Percentiles rank a stretch among this genome's conserved stretches.
phyloP scores from a whole-genome alignment of 768 basidiomycete species.

The Heimioporus sp. region DNA sequence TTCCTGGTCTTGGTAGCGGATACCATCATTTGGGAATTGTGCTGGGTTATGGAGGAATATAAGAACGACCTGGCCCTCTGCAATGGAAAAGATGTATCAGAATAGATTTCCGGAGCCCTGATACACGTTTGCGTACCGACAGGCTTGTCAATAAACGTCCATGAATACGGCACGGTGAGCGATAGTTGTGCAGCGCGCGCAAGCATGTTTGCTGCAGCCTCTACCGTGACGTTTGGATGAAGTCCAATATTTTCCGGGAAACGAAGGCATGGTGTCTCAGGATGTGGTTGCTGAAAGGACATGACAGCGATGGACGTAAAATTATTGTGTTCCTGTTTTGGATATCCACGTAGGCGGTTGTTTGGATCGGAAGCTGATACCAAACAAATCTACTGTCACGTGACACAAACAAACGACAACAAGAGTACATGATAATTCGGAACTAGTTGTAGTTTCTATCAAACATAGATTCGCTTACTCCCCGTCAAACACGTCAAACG shows the following conservation, averaged over 20 bases:
- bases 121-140: slow-evolving; percentile 43
- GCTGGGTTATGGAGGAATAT: slow-evolving; percentile 59
- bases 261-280: slow-evolving; percentile 65
- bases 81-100: background rate
- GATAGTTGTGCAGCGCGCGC: slow-evolving; percentile 57
- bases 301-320: slow-evolving; percentile 6
- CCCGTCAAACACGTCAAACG: slow-evolving; percentile 62
- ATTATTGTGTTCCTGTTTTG: slow-evolving; percentile 14
- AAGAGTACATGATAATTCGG: background rate
- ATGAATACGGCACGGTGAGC: slow-evolving; percentile 58
- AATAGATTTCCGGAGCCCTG: background rate
- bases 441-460: background rate
- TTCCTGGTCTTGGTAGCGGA: slow-evolving; percentile 75
- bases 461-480: slow-evolving; percentile 14
- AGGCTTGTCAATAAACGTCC: slow-evolving; percentile 79
- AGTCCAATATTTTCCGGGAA: slow-evolving; percentile 65
- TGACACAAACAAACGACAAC: background rate
- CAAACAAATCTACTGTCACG: slow-evolving; percentile 23
- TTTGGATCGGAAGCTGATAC: slow-evolving; percentile 29
- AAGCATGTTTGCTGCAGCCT: slow-evolving; percentile 60
- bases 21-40: slow-evolving; percentile 71
- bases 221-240: slow-evolving; percentile 54
- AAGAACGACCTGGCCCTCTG: slow-evolving; percentile 68
- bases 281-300: slow-evolving; percentile 46
- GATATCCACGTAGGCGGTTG: slow-evolving; percentile 15